phyloP scores from a whole-genome alignment of 2,329 filamentous ascomycete species.

The Zasmidium cellare region DNA sequence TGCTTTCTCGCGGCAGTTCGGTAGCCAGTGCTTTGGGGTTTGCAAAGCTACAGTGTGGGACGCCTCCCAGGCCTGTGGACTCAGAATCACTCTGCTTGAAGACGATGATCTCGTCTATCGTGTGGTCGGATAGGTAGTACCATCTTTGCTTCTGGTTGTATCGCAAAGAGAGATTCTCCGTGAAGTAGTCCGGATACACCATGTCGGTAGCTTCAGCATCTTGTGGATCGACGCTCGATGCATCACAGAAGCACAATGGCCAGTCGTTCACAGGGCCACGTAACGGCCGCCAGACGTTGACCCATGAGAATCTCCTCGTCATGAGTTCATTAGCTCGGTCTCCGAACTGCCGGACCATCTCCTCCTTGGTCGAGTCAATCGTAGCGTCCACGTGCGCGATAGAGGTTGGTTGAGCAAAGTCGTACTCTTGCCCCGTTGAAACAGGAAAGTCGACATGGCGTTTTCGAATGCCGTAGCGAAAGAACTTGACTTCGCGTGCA shows the following conservation, averaged over 20 bases:
- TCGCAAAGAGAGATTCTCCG: conserved; percentile 7
- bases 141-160: conserved; percentile 2
- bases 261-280: conserved; percentile 11
- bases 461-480: conserved; percentile 10
- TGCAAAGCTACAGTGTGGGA: conserved; percentile 11
- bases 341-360: conserved; percentile 4
- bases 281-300: conserved; percentile 12
- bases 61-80: not conserved
- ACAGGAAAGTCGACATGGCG: conserved; percentile 7
- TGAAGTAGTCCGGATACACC: conserved; percentile 12
- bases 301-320: not conserved
- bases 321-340: not conserved
- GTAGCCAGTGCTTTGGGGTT: not conserved
- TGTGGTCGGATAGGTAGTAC: conserved; percentile 14
- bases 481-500: conserved; percentile 8
- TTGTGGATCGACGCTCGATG: not conserved
- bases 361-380: not conserved
- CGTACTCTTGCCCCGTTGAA: conserved; percentile 10
- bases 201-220: conserved; percentile 11
- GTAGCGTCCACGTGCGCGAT: conserved; percentile 15
- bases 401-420: conserved; percentile 8
- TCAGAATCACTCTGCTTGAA: conserved; percentile 15
- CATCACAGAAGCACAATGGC: conserved; percentile 10
- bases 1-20: conserved; percentile 10
- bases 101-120: conserved; percentile 8